phyloP scores from a whole-genome alignment of 2,329 filamentous ascomycete species.

The Lachnellula hyalina region DNA sequence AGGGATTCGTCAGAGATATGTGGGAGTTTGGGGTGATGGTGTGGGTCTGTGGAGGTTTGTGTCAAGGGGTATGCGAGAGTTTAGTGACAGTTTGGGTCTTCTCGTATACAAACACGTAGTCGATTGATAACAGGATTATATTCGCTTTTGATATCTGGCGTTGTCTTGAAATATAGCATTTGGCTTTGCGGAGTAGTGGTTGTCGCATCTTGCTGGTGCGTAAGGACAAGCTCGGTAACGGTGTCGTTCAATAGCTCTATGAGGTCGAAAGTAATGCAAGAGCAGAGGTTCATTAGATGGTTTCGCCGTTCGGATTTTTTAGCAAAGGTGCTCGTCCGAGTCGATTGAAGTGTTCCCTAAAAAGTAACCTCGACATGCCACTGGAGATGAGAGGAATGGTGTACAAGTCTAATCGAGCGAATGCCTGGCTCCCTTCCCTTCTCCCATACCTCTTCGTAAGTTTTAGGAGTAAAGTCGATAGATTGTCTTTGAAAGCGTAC shows the following conservation, averaged over 20 bases:
- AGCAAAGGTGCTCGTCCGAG: constrained; percentile 9
- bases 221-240: not conserved
- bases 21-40: no score
- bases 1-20: no score
- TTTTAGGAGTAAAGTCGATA: constrained; percentile 9
- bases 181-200: no score
- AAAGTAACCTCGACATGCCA: constrained; percentile 13
- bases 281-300: constrained; percentile 13
- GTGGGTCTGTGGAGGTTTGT: no score
- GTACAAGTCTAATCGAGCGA: constrained; percentile 5
- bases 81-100: no score
- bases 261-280: constrained; percentile 8
- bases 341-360: constrained; percentile 9
- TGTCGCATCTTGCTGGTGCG: no score
- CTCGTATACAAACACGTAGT: no score
- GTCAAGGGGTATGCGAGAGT: no score
- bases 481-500: constrained; percentile 6
- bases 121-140: no score
- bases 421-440: constrained; percentile 6
- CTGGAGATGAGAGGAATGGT: constrained; percentile 3
- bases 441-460: constrained; percentile 6
- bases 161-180: no score
- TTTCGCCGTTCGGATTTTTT: constrained; percentile 5
- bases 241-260: not conserved
- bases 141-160: no score